phyloP scores from a whole-genome alignment of 2,329 filamentous ascomycete species.

The Metarhizium rileyi region DNA sequence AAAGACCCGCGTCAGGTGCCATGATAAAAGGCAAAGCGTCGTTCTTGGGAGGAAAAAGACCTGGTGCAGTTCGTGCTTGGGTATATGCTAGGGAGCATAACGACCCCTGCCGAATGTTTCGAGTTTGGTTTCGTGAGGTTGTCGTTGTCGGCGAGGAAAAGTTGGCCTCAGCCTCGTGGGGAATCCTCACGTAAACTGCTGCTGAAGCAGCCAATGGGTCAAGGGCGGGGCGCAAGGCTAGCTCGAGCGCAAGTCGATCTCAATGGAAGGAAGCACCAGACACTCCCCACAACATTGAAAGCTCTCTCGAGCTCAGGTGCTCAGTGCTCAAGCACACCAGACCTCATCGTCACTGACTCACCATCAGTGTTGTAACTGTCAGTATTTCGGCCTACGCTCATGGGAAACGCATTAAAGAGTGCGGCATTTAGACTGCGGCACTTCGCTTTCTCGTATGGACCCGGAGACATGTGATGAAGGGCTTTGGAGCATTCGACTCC shows the following conservation, averaged over 20 bases:
- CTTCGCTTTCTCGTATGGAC: too few species aligned
- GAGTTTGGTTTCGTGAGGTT: background rate
- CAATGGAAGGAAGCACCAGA: too few species aligned
- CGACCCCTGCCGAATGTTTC: background rate
- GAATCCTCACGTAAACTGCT: background rate
- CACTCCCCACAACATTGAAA: too few species aligned
- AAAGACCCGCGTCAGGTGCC: constrained; percentile 30
- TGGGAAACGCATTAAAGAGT: too few species aligned
- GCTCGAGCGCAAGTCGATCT: too few species aligned
- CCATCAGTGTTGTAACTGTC: too few species aligned
- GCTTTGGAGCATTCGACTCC: too few species aligned
- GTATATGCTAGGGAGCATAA: background rate
- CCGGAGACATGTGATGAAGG: too few species aligned
- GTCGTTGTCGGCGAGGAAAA: background rate
- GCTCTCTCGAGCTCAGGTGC: background rate
- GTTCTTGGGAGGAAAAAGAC: background rate
- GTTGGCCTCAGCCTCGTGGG: constrained; percentile 4
- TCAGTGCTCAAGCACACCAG: too few species aligned
- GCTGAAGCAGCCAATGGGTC: background rate
- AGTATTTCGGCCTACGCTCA: too few species aligned
- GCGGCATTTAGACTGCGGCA: too few species aligned
- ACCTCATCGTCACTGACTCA: too few species aligned
- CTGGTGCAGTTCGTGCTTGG: background rate
- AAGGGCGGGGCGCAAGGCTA: constrained; percentile 3
- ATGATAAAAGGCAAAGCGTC: constrained; percentile 10